Percentiles rank a stretch among this genome's conserved stretches.
phyloP scores from a whole-genome alignment of 2,329 filamentous ascomycete species.

The Nemania sp. region DNA sequence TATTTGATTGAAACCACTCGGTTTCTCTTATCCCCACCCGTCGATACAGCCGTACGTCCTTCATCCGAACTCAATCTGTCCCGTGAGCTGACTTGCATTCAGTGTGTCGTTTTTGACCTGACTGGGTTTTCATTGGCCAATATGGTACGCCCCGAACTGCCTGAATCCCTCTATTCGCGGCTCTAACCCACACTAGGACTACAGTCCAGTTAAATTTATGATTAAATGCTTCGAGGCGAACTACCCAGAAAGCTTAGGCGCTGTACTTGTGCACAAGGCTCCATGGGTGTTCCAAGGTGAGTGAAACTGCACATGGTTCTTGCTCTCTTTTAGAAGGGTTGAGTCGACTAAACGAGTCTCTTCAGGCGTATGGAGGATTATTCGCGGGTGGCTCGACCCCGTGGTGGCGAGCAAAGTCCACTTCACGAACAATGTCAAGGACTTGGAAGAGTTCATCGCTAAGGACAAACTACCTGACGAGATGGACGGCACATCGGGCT shows the following conservation, averaged over 20 bases:
- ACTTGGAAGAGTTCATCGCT: conserved; percentile 78
- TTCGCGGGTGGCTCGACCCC: conserved; percentile 93
- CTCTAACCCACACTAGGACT: conserved; percentile 64
- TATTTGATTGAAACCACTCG: conserved; percentile 94
- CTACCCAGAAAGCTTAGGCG: conserved; percentile 89
- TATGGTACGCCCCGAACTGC: conserved; percentile 64
- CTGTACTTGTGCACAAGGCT: conserved; percentile 91
- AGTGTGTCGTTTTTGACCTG: conserved; percentile 97
- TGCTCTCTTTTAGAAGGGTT: conserved; percentile 34
- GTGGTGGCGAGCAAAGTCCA: conserved; percentile 94
- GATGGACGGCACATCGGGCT: conserved; percentile 83
- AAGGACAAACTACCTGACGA: conserved; percentile 75
- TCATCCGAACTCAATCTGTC: not conserved
- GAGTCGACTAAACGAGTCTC: conserved; percentile 42
- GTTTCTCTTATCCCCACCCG: conserved; percentile 75
- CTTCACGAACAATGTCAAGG: conserved; percentile 82
- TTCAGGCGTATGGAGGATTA: conserved; percentile 87
- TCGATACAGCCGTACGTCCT: conserved; percentile 87
- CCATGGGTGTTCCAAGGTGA: conserved; percentile 94
- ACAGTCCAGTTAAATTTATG: conserved; percentile 97
- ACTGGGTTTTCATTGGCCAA: conserved; percentile 91
- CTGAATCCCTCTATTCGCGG: not conserved
- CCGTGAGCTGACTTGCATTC: conserved; percentile 19
- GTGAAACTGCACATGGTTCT: conserved; percentile 34
- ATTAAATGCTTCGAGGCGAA: conserved; percentile 99